Evolutionary conservation across 495 filamentous ascomycete species (phyloP), one percentile per base, ranked within the genome.

Genomic region (Usnea hakonensis): DNA sequence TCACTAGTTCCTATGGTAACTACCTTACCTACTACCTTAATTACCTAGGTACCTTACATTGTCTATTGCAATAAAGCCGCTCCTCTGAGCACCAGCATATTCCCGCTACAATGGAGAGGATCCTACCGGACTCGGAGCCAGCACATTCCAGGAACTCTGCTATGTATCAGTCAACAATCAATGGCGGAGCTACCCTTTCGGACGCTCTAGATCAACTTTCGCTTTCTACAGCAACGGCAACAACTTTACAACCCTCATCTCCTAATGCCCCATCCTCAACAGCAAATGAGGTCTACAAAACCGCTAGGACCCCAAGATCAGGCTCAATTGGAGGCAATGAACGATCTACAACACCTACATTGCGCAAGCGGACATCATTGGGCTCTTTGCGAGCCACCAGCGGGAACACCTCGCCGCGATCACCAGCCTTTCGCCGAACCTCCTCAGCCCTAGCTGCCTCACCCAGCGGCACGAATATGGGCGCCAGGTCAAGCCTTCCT

Each of bases 281-380:
- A 61, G 61, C 32, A 57, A 58, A 28, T 28, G 64, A 54, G 57
- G 57, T 43, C 66, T 58, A 40, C 64, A 68, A 57, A 59, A 54
- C 35, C 46, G 28, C 17, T 61, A 76, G 83, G 75, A 70, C 73
- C 69, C 71, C 79, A 65, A 79, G 81, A 72, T 73, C 73, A 71
- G 72, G 77, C 75, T 73, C 83, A 68, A 53, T 83, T 76, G 60
- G 75, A 68, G 65, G 83, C 77, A 76, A 76, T 60, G 73, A 71
- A 30, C 75, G 75, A 59, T 72, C 72, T 32, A 76, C 74, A n/a
- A 75, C 68, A 28, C 71, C 78, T 19, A 69, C 69, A n/a, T 60
- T 82, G 26, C 72, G 78, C 33, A 81, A 79, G 62, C 76, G 76
- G 48, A 67, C 72, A 10, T 82, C 79, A 1, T 67, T 74, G 14